A percentile compares a stretch with the other conserved stretches of the same genome.
Conservation (phyloP, 768 basidiomycete genomes). For the Xerocomus brunneocitrinus region DNA sequence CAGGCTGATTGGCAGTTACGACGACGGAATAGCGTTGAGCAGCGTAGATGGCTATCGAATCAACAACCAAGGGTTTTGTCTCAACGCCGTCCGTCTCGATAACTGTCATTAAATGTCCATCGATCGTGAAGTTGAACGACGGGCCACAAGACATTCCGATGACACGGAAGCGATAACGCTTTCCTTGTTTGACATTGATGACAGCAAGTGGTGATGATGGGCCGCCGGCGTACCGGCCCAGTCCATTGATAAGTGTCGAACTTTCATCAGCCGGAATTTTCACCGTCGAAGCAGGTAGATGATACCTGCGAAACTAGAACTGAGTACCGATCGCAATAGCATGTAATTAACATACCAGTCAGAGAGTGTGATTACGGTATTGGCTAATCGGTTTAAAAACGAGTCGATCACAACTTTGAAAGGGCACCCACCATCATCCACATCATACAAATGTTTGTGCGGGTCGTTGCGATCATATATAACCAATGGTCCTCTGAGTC, state of each 20-base stretch:
- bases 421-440: constrained; percentile 36
- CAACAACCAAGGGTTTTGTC: constrained; percentile 37
- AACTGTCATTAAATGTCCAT: constrained; percentile 41
- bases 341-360: constrained; percentile 8
- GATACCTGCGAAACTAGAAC: neutral
- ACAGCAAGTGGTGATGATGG: constrained; percentile 32
- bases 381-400: constrained; percentile 12
- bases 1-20: constrained; percentile 28
- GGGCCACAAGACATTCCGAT: constrained; percentile 40
- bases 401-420: neutral
- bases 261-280: constrained; percentile 17
- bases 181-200: constrained; percentile 30
- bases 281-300: neutral
- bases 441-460: constrained; percentile 34
- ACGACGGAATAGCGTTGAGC: constrained; percentile 51
- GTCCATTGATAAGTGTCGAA: constrained; percentile 37
- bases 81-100: constrained; percentile 45
- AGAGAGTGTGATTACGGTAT: constrained; percentile 43
- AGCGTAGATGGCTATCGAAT: constrained; percentile 41
- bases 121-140: constrained; percentile 41
- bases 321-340: no score
- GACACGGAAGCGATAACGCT: constrained; percentile 37
- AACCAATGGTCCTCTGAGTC: constrained; percentile 29
- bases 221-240: constrained; percentile 35
- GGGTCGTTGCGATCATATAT: constrained; percentile 44